phyloP scores from a whole-genome alignment of 352 stramenopile genomes.

The Pythium dissimile region DNA sequence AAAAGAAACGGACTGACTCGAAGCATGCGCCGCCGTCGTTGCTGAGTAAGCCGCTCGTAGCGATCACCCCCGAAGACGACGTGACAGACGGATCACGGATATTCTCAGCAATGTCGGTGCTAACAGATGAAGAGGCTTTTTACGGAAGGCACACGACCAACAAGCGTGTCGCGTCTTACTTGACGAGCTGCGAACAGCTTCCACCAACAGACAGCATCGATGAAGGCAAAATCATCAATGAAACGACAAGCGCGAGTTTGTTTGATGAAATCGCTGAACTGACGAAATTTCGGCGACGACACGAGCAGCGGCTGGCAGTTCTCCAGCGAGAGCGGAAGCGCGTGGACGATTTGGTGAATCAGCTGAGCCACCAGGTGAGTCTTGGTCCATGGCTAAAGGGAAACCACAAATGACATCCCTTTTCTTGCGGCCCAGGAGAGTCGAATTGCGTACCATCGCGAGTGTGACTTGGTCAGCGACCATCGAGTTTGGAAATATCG shows the following conservation, averaged over 20 bases:
- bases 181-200: background rate
- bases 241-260: background rate
- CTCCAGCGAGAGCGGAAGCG: background rate
- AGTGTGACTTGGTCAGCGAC: constrained; percentile 8
- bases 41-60: constrained; percentile 41
- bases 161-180: background rate
- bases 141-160: constrained; percentile 22
- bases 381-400: no score
- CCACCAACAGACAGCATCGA: background rate
- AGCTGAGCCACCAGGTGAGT: constrained; percentile 11
- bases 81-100: constrained; percentile 39
- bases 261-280: constrained; percentile 12
- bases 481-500: constrained; percentile 13
- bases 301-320: background rate
- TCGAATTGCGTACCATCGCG: constrained; percentile 1
- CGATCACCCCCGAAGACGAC: constrained; percentile 46
- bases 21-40: constrained; percentile 22
- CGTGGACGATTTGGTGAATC: background rate
- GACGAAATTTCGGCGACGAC: background rate
- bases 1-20: no score
- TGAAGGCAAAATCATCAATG: background rate
- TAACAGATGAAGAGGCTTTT: constrained; percentile 53
- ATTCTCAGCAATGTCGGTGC: constrained; percentile 19
- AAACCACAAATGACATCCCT: no score
- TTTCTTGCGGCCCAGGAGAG: background rate